Evolutionary conservation across 208 protist genomes (phyloP).

Genomic region (Leptomonas seymouri): DNA sequence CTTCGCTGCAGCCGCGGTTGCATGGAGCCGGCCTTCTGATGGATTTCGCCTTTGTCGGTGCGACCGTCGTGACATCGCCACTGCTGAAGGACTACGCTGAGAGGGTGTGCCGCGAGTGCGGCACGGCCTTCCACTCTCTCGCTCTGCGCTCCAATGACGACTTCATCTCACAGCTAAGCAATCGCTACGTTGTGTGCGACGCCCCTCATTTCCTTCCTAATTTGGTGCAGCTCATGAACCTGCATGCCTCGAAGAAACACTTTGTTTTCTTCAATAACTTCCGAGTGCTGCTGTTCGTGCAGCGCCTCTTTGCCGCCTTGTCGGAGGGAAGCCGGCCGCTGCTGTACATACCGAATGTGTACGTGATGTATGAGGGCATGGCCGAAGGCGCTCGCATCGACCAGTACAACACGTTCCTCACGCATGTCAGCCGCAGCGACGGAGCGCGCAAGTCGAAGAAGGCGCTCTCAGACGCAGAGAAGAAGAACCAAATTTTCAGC

Average conservation of each 20-base stretch:
- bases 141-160: slow-evolving; percentile 51
- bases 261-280: slow-evolving; percentile 93
- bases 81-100: slow-evolving; percentile 46
- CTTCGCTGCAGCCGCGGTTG: not conserved
- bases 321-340: slow-evolving; percentile 49
- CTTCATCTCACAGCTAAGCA: slow-evolving; percentile 76
- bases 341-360: slow-evolving; percentile 72
- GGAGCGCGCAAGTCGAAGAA: slow-evolving; percentile 30
- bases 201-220: slow-evolving; percentile 67
- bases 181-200: slow-evolving; percentile 77
- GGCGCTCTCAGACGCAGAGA: slow-evolving; percentile 58
- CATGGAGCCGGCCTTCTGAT: slow-evolving; percentile 19
- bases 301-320: slow-evolving; percentile 61
- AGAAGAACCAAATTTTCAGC: slow-evolving; percentile 76
- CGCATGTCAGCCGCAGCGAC: slow-evolving; percentile 34
- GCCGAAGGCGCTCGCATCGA: slow-evolving; percentile 67
- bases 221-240: slow-evolving; percentile 86
- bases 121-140: slow-evolving; percentile 41
- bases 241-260: slow-evolving; percentile 90
- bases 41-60: slow-evolving; percentile 87
- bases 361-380: slow-evolving; percentile 89
- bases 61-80: slow-evolving; percentile 76
- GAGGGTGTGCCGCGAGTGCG: slow-evolving; percentile 22
- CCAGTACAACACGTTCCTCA: slow-evolving; percentile 88
- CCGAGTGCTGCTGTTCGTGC: slow-evolving; percentile 69